Percentiles rank a stretch among this genome's conserved stretches.
Evolutionary conservation across 768 basidiomycete genomes (phyloP).

Genomic region (Hygrophorus russula): DNA sequence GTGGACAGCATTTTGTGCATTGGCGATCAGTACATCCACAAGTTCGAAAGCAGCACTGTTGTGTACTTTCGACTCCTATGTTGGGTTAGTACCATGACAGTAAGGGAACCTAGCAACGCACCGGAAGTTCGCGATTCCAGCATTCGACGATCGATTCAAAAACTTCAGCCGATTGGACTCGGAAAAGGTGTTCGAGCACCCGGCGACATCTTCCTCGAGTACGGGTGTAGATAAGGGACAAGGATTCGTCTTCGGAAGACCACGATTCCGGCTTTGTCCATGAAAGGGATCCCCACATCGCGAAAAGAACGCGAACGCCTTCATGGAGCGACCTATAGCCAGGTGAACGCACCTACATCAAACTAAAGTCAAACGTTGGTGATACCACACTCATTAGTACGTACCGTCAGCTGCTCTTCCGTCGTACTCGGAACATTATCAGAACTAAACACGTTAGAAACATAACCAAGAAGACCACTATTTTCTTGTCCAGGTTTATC

Average conservation of each 20-base stretch:
- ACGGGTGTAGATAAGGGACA: slow-evolving; percentile 56
- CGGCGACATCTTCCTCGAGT: slow-evolving; percentile 62
- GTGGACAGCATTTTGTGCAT: slow-evolving; percentile 77
- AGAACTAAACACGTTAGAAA: slow-evolving; percentile 83
- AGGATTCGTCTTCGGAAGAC: slow-evolving; percentile 54
- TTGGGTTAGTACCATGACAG: neutral
- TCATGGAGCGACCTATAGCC: slow-evolving; percentile 74
- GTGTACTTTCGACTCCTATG: slow-evolving; percentile 25
- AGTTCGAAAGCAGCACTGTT: slow-evolving; percentile 64
- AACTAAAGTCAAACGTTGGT: neutral
- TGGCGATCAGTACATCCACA: slow-evolving; percentile 73
- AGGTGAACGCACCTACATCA: slow-evolving; percentile 50
- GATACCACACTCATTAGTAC: slow-evolving; percentile 12
- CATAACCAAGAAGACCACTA: slow-evolving; percentile 73
- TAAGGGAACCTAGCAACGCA: slow-evolving; percentile 21
- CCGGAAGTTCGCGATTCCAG: slow-evolving; percentile 54
- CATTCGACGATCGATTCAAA: slow-evolving; percentile 76
- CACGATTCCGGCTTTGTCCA: slow-evolving; percentile 36
- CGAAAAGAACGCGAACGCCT: slow-evolving; percentile 66
- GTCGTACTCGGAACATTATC: slow-evolving; percentile 36
- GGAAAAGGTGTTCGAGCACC: slow-evolving; percentile 80
- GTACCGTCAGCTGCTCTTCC: slow-evolving; percentile 51
- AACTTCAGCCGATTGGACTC: slow-evolving; percentile 67
- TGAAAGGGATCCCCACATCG: slow-evolving; percentile 55
- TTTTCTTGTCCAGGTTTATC: slow-evolving; percentile 47